phyloP scores from a whole-genome alignment of 2,329 filamentous ascomycete genomes.

The Rhynchosporium agropyri region DNA sequence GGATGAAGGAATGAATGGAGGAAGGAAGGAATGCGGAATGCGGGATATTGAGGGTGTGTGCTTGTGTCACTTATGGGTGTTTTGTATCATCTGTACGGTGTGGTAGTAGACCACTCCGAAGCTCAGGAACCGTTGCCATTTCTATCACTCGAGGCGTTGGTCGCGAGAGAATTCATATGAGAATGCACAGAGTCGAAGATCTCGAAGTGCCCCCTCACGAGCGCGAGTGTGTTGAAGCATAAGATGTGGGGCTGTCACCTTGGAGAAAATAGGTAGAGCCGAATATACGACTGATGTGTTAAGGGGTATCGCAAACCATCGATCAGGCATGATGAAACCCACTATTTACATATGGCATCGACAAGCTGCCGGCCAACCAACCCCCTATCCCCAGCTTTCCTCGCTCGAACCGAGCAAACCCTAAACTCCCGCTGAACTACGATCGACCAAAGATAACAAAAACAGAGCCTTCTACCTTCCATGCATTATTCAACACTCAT shows the following conservation, averaged over 20 bases:
- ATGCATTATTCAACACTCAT: neutral
- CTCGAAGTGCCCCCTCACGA: neutral
- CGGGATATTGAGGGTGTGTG: no score
- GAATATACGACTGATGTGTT: neutral
- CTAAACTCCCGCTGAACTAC: conserved; percentile 17
- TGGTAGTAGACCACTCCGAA: no score
- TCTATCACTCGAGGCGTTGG: neutral
- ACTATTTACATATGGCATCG: neutral
- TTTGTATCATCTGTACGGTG: no score
- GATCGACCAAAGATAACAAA: neutral
- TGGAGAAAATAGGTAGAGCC: neutral
- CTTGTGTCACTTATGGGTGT: no score
- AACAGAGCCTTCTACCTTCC: neutral
- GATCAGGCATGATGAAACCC: neutral
- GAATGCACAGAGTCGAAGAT: neutral
- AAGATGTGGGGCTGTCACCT: neutral
- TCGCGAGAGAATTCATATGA: neutral
- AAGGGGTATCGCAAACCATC: neutral
- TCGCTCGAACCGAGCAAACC: neutral
- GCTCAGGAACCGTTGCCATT: neutral
- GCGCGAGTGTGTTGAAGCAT: neutral
- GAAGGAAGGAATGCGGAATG: no score
- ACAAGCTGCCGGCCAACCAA: neutral
- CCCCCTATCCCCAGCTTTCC: neutral
- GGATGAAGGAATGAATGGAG: no score